Evolutionary conservation across 108 stramenopile genomes (phyloP), one percentile per base, ranked within the genome.

Genomic region (Conticribra guillardii): DNA sequence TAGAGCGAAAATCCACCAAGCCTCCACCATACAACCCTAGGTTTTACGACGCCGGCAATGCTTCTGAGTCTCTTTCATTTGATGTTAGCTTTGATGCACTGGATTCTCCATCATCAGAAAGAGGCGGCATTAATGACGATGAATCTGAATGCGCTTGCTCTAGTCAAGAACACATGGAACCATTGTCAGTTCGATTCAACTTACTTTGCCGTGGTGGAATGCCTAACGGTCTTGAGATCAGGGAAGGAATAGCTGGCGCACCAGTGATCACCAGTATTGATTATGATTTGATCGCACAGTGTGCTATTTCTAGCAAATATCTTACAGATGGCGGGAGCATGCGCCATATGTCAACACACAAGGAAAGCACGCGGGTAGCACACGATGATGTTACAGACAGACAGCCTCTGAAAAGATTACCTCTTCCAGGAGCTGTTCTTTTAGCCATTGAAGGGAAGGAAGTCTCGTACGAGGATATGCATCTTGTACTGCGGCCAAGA

Each of bases 361-460:
- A n/a, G n/a, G n/a, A n/a, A n/a, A n/a, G n/a, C n/a, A n/a, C n/a
- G n/a, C n/a, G n/a, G n/a, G n/a, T n/a, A n/a, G n/a, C n/a, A n/a
- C n/a, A n/a, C n/a, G n/a, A n/a, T n/a, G n/a, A n/a, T n/a, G n/a
- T n/a, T n/a, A n/a, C n/a, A n/a, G n/a, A n/a, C n/a, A n/a, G n/a
- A n/a, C n/a, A n/a, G n/a, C n/a, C n/a, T n/a, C 11, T 41, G 5
- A 5, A 30, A 62, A 45, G 23, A 26, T n/a, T 62, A 18, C 61
- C 61, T 11, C 54, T 60, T 53, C 52, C 76, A 21, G 84, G 87
- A 34, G 71, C 84, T 52, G 48, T 85, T 0, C 41, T 88, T 19
- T 55, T 85, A 3, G 68, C 69, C 16, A 49, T 84, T 23, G 57
- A 85, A 56, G 87, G 56, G 1, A n/a, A 55, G 8, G 81, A 84